phyloP scores from a whole-genome alignment of 371 early-diverging fungal genomes.

The Haplosporangium sp. region DNA sequence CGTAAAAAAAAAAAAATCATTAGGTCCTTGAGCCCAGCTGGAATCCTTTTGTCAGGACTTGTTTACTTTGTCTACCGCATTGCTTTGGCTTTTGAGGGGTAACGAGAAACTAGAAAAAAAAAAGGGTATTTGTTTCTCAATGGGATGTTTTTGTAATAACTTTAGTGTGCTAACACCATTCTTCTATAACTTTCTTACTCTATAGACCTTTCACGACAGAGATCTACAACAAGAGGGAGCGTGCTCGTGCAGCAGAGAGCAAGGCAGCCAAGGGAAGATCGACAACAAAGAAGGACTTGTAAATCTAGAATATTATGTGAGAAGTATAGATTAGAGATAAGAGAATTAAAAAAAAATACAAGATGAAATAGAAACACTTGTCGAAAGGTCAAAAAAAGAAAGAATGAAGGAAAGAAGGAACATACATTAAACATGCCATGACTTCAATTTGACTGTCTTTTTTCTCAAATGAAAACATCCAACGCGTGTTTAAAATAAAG shows the following conservation, averaged over 20 bases:
- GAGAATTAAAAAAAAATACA: not conserved
- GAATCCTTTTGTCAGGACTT: slow-evolving; percentile 74
- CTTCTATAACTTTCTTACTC: not conserved
- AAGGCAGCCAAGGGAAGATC: slow-evolving; percentile 21
- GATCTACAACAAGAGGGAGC: slow-evolving; percentile 80
- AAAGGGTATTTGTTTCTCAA: too few species aligned
- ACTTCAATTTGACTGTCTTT: not conserved
- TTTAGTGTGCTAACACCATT: not conserved
- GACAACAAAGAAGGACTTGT: slow-evolving; percentile 42
- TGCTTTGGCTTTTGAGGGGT: slow-evolving; percentile 86
- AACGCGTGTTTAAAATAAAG: not conserved
- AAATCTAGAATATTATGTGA: not conserved
- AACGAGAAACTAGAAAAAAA: slow-evolving; percentile 40
- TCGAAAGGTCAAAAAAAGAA: not conserved
- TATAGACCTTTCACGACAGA: slow-evolving; percentile 78
- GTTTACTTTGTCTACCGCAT: slow-evolving; percentile 81
- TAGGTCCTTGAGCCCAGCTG: slow-evolving; percentile 75
- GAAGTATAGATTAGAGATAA: not conserved
- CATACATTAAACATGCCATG: not conserved
- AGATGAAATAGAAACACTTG: too few species aligned
- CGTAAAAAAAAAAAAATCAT: not conserved
- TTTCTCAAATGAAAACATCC: not conserved
- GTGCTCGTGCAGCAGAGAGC: slow-evolving; percentile 48
- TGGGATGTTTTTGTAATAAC: not conserved
- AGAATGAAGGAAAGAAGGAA: too few species aligned